A percentile compares a stretch with the other conserved stretches of the same genome.
phyloP scores from a whole-genome alignment of 805 yeast species.

The Candida quercuum region DNA sequence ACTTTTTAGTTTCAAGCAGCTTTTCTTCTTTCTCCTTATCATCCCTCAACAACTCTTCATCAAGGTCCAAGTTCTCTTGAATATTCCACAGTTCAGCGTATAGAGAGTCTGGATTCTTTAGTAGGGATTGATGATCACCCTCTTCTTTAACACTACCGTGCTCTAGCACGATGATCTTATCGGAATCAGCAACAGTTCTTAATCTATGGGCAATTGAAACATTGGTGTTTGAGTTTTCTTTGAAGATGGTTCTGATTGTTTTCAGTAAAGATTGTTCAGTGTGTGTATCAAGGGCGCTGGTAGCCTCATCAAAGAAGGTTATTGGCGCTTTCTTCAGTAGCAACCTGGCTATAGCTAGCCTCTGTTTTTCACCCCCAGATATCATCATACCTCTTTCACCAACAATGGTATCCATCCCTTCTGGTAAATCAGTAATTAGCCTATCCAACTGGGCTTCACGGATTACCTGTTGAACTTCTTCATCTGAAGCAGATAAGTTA shows the following conservation, averaged over 20 bases:
- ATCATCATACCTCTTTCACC: conserved; percentile 99
- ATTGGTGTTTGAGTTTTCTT: conserved; percentile 57
- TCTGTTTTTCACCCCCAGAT: conserved; percentile 97
- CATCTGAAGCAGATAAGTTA: conserved; percentile 62
- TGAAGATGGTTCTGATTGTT: conserved; percentile 67
- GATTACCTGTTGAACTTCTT: conserved; percentile 62
- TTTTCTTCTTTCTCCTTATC: conserved; percentile 13
- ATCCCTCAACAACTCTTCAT: conserved; percentile 30
- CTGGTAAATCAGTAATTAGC: conserved; percentile 68
- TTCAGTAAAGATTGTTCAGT: conserved; percentile 82
- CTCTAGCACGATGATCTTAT: conserved; percentile 82
- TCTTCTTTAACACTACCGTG: conserved; percentile 81
- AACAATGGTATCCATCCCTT: conserved; percentile 79
- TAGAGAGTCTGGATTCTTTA: conserved; percentile 50
- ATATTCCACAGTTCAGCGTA: conserved; percentile 86
- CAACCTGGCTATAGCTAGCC: conserved; percentile 91
- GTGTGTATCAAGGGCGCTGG: conserved; percentile 93
- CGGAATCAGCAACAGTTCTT: conserved; percentile 90
- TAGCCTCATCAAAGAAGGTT: conserved; percentile 94
- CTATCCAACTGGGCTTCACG: conserved; percentile 62
- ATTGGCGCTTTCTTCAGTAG: conserved; percentile 81
- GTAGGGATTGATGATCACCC: conserved; percentile 70
- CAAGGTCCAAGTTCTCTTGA: conserved; percentile 70
- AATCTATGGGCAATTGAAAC: conserved; percentile 91
- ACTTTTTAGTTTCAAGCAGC: neutral